Conservation (phyloP, 257 asterid genomes). For the Primulina tabacum region DNA sequence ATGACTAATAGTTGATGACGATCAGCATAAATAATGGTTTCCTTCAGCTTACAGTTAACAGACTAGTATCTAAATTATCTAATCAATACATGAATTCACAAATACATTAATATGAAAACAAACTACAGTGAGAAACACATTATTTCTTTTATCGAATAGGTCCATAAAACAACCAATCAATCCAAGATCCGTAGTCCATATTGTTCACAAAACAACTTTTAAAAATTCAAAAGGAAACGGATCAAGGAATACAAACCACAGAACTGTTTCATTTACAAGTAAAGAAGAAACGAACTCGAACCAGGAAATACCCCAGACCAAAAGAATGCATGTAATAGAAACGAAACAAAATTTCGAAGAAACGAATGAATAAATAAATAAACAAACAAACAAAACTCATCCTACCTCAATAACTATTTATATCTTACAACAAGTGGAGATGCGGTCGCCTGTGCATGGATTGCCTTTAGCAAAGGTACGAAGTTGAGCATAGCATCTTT, state of each 20-base stretch:
- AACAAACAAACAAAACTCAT: slow-evolving; percentile 12
- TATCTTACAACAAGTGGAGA: slow-evolving; percentile 21
- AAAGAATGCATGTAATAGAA: slow-evolving; percentile 38
- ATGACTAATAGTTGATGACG: too few relatives aligned
- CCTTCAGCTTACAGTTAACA: too few relatives aligned
- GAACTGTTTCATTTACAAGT: slow-evolving; percentile 28
- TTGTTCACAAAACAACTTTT: slow-evolving; percentile 7
- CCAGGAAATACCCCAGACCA: slow-evolving; percentile 28
- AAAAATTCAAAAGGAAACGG: slow-evolving; percentile 17
- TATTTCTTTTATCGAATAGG: background rate
- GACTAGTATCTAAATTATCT: too few relatives aligned
- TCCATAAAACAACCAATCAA: background rate
- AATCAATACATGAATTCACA: too few relatives aligned
- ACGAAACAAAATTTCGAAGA: background rate
- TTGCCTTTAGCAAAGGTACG: slow-evolving; percentile 38
- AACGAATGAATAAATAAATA: too few relatives aligned
- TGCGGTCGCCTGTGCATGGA: slow-evolving; percentile 29
- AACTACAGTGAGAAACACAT: too few relatives aligned
- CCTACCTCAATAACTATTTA: slow-evolving; percentile 18
- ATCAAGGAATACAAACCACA: slow-evolving; percentile 30
- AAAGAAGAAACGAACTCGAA: slow-evolving; percentile 14
- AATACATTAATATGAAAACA: too few relatives aligned
- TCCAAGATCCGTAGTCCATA: background rate
- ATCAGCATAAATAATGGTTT: too few relatives aligned
- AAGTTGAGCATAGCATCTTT: slow-evolving; percentile 35